A percentile compares a stretch with the other conserved stretches of the same genome.
Evolutionary conservation across 2,329 filamentous ascomycete species (phyloP).

Genomic region (Aspergillus sp.): DNA sequence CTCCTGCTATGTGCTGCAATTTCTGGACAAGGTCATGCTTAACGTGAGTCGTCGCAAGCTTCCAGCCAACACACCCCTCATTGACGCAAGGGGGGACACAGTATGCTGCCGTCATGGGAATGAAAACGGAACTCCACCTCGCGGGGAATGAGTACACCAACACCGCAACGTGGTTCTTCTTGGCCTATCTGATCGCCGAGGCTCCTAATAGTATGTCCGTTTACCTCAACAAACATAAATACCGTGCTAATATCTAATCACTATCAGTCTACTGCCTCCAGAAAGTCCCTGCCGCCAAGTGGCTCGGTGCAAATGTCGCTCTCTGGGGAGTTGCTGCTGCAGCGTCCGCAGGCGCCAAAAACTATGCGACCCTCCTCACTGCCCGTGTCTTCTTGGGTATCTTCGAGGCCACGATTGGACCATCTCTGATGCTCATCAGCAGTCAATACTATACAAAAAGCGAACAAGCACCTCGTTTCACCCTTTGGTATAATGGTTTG

Average conservation of each 20-base stretch:
- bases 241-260: constrained; percentile 23
- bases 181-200: constrained; percentile 60
- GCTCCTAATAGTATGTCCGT: constrained; percentile 55
- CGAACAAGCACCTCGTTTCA: constrained; percentile 62
- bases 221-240: not conserved
- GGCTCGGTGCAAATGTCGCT: constrained; percentile 60
- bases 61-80: not conserved
- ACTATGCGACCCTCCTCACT: constrained; percentile 57
- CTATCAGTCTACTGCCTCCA: constrained; percentile 23
- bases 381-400: constrained; percentile 62
- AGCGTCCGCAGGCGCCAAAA: constrained; percentile 54
- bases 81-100: not conserved
- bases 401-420: constrained; percentile 62
- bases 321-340: constrained; percentile 50
- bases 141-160: constrained; percentile 62
- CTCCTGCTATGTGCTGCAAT: constrained; percentile 36
- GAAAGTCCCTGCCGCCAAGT: constrained; percentile 39
- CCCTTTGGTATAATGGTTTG: constrained; percentile 63
- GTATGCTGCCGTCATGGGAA: constrained; percentile 66
- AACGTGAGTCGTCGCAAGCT: constrained; percentile 22
- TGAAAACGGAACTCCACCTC: constrained; percentile 56
- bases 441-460: constrained; percentile 61
- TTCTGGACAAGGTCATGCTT: constrained; percentile 38
- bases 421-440: constrained; percentile 62
- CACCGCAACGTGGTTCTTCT: constrained; percentile 62